Evolutionary conservation across 768 basidiomycete species (phyloP).

Genomic region (Suillus cothurnatus): DNA sequence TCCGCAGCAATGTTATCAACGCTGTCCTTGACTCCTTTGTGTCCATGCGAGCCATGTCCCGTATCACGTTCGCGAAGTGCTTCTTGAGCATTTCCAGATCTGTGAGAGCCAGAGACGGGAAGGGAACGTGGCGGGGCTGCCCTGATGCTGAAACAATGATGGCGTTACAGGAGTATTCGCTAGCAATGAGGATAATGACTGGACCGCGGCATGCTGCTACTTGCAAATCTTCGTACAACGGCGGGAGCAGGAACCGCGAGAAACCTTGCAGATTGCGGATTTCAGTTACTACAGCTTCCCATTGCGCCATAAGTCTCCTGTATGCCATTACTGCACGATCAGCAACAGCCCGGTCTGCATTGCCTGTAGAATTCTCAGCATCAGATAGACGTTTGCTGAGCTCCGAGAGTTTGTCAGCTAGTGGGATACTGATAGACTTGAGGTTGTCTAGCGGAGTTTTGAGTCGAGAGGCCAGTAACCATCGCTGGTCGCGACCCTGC

Average conservation of each 20-base stretch:
- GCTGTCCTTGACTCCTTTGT: not conserved
- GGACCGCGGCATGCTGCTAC: slow-evolving; percentile 20
- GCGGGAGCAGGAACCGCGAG: slow-evolving; percentile 20
- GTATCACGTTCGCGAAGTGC: not conserved
- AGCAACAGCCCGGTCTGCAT: not conserved
- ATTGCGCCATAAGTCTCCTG: slow-evolving; percentile 8
- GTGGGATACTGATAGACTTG: not conserved
- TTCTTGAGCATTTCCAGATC: not conserved
- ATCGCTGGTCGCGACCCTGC: slow-evolving; percentile 29
- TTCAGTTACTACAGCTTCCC: slow-evolving; percentile 9
- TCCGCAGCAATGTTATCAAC: not conserved
- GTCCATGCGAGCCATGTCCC: not conserved
- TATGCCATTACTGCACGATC: slow-evolving; percentile 12
- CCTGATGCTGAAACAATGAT: slow-evolving; percentile 11
- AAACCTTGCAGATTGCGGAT: slow-evolving; percentile 18
- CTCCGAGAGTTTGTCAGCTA: slow-evolving; percentile 14
- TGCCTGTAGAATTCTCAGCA: not conserved
- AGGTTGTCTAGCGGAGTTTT: slow-evolving; percentile 29
- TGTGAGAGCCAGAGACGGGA: not conserved
- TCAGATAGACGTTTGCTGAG: slow-evolving; percentile 9
- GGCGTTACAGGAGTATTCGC: slow-evolving; percentile 17
- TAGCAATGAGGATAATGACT: slow-evolving; percentile 20
- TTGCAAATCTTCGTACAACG: slow-evolving; percentile 13
- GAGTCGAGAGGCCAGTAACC: slow-evolving; percentile 28
- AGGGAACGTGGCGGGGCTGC: not conserved